Evolutionary conservation across 2,329 filamentous ascomycete genomes (phyloP).

Genomic region (Aspergillus sp.): DNA sequence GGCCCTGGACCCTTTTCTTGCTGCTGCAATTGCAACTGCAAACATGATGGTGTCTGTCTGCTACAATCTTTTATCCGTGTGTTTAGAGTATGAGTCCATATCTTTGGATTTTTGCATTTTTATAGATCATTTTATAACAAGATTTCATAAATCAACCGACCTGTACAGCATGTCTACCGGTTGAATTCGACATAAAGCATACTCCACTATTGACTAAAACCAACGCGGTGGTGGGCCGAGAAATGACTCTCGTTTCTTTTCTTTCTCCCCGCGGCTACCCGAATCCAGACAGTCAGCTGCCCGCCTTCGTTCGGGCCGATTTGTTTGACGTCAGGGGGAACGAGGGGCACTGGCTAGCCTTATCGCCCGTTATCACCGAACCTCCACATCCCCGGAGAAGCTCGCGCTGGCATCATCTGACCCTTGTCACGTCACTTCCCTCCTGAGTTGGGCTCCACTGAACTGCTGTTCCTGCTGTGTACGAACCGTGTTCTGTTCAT

Average conservation of each 20-base stretch:
- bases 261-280: constrained; percentile 7
- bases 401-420: neutral
- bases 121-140: neutral
- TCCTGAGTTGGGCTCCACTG: neutral
- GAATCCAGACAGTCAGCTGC: constrained; percentile 1
- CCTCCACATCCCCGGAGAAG: neutral
- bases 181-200: neutral
- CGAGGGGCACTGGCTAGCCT: neutral
- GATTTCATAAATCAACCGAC: neutral
- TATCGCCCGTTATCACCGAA: neutral
- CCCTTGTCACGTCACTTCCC: neutral
- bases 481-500: too few relatives aligned
- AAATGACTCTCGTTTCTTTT: neutral
- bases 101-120: neutral
- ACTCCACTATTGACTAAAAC: neutral
- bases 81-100: neutral
- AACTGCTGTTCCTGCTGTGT: neutral
- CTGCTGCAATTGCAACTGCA: too few relatives aligned
- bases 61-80: neutral
- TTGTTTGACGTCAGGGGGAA: constrained; percentile 5
- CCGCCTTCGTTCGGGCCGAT: neutral
- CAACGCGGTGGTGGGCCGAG: neutral
- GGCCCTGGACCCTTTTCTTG: neutral
- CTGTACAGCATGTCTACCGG: neutral
- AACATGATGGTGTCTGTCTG: neutral